Conservation (phyloP, 805 yeast species). For the Zygosaccharomyces rouxii region DNA sequence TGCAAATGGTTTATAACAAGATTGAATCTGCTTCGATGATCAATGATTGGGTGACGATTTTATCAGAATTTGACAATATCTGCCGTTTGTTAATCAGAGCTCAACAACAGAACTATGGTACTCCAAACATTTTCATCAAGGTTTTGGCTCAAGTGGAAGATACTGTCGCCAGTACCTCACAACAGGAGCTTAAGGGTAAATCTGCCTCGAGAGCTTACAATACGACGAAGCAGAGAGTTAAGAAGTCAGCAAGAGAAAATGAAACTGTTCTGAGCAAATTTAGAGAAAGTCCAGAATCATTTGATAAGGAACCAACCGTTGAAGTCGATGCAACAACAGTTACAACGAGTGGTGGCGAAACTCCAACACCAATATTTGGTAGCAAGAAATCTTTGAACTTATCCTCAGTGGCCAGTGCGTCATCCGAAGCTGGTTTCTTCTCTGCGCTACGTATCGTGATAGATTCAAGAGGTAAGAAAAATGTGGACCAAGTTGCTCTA, state of each 20-base stretch:
- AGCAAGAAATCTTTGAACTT: constrained; percentile 27
- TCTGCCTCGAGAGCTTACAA: constrained; percentile 86
- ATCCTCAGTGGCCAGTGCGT: constrained; percentile 32
- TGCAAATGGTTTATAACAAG: constrained; percentile 59
- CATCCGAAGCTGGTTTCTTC: constrained; percentile 53
- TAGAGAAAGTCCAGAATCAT: constrained; percentile 68
- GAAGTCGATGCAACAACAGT: constrained; percentile 22
- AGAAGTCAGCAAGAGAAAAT: constrained; percentile 70
- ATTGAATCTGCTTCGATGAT: constrained; percentile 65
- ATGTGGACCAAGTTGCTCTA: constrained; percentile 79
- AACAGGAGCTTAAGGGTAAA: constrained; percentile 68
- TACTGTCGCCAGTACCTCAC: constrained; percentile 50
- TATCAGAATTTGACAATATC: constrained; percentile 74
- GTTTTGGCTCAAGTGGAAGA: constrained; percentile 70
- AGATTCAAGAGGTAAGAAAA: constrained; percentile 94
- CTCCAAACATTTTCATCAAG: constrained; percentile 68
- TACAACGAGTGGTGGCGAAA: constrained; percentile 25
- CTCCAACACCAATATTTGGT: constrained; percentile 35
- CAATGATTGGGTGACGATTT: constrained; percentile 75
- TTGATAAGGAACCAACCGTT: constrained; percentile 48
- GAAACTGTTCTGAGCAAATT: constrained; percentile 54
- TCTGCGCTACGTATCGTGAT: constrained; percentile 65
- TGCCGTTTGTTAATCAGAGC: constrained; percentile 62
- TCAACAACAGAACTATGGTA: constrained; percentile 65
- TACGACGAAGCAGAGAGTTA: constrained; percentile 81